Percentiles rank a stretch among this genome's conserved stretches.
These are phyloP conservation scores for Cutaneotrichosporon curvatum DNA, from an alignment of 1,284 basidiomycete species.

Conservation along the genomic window DNA sequence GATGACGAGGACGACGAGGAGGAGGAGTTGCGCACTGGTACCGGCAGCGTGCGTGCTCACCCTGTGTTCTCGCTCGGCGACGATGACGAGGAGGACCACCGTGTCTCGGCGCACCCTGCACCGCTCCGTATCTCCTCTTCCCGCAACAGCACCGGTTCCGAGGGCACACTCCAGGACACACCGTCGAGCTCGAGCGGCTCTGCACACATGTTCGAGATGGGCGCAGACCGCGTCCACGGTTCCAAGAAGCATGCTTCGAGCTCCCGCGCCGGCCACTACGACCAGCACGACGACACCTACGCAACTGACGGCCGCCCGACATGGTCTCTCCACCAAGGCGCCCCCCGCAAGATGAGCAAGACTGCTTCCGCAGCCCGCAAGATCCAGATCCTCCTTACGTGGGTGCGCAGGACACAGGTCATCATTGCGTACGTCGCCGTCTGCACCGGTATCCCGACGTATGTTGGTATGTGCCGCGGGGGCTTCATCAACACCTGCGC, in stretches of 20 bases:
- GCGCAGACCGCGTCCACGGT: slow-evolving; percentile 6
- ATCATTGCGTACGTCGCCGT: slow-evolving; percentile 36
- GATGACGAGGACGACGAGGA: slow-evolving; percentile 18
- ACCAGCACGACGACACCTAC: slow-evolving; percentile 15
- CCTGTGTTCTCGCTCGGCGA: slow-evolving; percentile 24
- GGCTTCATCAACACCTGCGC: slow-evolving; percentile 73
- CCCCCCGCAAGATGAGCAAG: background rate
- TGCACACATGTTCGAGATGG: slow-evolving; percentile 14
- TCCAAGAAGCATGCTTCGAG: background rate
- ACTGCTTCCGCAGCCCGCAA: slow-evolving; percentile 2
- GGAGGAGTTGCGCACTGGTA: background rate
- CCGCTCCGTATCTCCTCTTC: slow-evolving; percentile 7
- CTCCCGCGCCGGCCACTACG: slow-evolving; percentile 21
- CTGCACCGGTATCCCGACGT: slow-evolving; percentile 28
- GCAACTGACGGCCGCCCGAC: background rate
- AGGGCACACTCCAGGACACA: slow-evolving; percentile 58
- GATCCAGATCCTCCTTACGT: slow-evolving; percentile 27
- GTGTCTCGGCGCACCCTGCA: background rate
- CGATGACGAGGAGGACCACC: slow-evolving; percentile 17
- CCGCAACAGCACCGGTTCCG: slow-evolving; percentile 50
- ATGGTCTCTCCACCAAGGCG: background rate
- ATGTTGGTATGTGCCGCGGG: slow-evolving; percentile 34
- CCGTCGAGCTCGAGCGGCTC: slow-evolving; percentile 12
- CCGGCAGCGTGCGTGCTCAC: background rate
- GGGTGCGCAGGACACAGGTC: slow-evolving; percentile 32